Conservation (phyloP, 345 rosid genomes). For the Kandelia obovata region DNA sequence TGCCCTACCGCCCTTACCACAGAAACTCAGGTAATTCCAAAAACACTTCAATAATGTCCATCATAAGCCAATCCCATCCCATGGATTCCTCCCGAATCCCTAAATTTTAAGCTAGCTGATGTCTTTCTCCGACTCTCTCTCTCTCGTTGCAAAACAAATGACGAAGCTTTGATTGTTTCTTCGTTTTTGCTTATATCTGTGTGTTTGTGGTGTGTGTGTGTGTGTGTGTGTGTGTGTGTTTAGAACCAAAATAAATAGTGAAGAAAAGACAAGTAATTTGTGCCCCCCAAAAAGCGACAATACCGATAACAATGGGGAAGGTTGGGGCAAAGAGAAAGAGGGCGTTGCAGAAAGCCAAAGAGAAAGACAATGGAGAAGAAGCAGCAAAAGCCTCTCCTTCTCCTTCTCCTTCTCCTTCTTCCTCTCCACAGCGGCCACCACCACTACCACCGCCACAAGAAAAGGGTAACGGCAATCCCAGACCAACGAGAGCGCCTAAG, state of each 20-base stretch:
- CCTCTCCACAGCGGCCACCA: neutral
- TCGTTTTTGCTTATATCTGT: no score
- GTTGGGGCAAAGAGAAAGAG: slow-evolving; percentile 27
- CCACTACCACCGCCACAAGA: neutral
- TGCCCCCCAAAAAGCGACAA: neutral
- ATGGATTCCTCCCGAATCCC: no score
- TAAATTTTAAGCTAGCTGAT: no score
- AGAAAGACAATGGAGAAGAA: slow-evolving; percentile 14
- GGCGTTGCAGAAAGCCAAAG: neutral
- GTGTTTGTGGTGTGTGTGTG: no score
- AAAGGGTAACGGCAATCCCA: neutral
- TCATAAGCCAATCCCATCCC: no score
- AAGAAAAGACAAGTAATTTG: no score
- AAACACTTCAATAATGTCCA: no score
- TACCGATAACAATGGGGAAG: slow-evolving; percentile 12
- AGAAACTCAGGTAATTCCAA: no score
- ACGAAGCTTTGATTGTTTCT: no score
- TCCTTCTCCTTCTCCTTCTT: neutral
- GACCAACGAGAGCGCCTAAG: slow-evolving; percentile 25
- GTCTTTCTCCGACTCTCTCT: neutral
- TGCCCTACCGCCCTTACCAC: no score
- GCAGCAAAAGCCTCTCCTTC: slow-evolving; percentile 7
- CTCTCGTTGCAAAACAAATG: neutral
- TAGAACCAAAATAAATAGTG: no score
- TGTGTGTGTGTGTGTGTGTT: no score